A percentile compares a stretch with the other conserved stretches of the same genome.
phyloP scores from a whole-genome alignment of 495 filamentous ascomycete species.

The Tetracladium marchalianum region DNA sequence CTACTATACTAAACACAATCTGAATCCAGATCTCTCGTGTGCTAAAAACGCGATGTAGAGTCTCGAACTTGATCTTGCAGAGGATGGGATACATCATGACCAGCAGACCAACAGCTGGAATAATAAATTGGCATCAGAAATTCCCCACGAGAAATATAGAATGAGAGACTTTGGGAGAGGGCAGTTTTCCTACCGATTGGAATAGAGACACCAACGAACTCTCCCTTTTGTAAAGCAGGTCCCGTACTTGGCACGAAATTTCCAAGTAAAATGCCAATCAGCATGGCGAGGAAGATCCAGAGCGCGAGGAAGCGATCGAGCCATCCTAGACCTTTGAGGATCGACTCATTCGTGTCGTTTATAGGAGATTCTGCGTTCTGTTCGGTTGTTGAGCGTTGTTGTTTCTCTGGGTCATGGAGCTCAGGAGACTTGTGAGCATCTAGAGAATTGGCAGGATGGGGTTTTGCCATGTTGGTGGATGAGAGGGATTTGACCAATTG shows the following conservation, averaged over 20 bases:
- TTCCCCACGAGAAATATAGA: not conserved
- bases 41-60: conserved; percentile 57
- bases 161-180: not conserved
- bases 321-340: conserved; percentile 46
- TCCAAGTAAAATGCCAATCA: conserved; percentile 65
- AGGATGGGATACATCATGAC: conserved; percentile 74
- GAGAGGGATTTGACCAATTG: no score
- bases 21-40: conserved; percentile 64
- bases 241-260: conserved; percentile 62
- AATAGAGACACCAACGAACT: conserved; percentile 63
- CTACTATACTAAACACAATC: conserved; percentile 62
- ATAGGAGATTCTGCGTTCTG: not conserved
- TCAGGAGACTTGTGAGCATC: no score
- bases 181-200: conserved; percentile 53
- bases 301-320: conserved; percentile 71
- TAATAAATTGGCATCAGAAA: not conserved
- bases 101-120: conserved; percentile 49
- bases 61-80: conserved; percentile 83
- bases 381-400: not conserved
- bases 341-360: conserved; percentile 16
- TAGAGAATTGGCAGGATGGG: no score
- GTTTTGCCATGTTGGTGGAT: no score
- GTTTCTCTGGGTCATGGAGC: not conserved
- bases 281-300: conserved; percentile 85
- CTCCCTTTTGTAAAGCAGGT: conserved; percentile 55